Evolutionary conservation across 2,329 filamentous ascomycete species (phyloP).

Genomic region (Magnaporthiopsis incrustans): DNA sequence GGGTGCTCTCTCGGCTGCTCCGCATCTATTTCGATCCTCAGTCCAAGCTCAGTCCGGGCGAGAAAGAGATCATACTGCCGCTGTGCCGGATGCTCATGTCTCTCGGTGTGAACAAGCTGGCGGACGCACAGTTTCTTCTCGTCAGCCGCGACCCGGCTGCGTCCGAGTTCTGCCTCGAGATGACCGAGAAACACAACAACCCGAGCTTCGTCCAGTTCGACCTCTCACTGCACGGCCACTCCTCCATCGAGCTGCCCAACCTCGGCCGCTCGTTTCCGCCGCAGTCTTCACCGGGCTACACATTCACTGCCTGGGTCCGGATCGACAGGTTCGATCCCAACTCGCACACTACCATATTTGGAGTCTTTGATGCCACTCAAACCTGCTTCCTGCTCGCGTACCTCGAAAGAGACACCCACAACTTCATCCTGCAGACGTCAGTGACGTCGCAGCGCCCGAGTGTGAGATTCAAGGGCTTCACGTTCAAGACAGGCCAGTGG

Average conservation of each 20-base stretch:
- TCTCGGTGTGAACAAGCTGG: slow-evolving; percentile 70
- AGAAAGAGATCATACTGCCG: slow-evolving; percentile 52
- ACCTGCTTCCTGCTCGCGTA: slow-evolving; percentile 93
- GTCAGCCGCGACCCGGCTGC: slow-evolving; percentile 42
- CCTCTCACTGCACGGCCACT: slow-evolving; percentile 76
- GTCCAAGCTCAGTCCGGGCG: slow-evolving; percentile 42
- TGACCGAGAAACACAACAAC: slow-evolving; percentile 64
- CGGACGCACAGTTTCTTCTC: slow-evolving; percentile 71
- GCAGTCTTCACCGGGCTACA: slow-evolving; percentile 72
- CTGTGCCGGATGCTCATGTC: slow-evolving; percentile 64
- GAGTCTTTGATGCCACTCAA: slow-evolving; percentile 84
- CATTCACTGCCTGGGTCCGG: slow-evolving; percentile 80
- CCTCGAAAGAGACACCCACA: slow-evolving; percentile 84
- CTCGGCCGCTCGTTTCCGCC: slow-evolving; percentile 82
- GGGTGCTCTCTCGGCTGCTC: slow-evolving; percentile 60
- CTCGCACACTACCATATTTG: slow-evolving; percentile 91
- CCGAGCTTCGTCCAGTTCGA: slow-evolving; percentile 93
- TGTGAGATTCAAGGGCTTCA: slow-evolving; percentile 80
- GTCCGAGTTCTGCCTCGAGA: slow-evolving; percentile 64
- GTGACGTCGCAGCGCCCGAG: slow-evolving; percentile 79
- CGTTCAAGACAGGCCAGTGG: slow-evolving; percentile 72
- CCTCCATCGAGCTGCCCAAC: slow-evolving; percentile 83
- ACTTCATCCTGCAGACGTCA: slow-evolving; percentile 94
- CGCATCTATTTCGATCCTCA: slow-evolving; percentile 49
- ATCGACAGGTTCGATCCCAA: slow-evolving; percentile 79